Evolutionary conservation across 352 stramenopile genomes (phyloP), one percentile per base, ranked within the genome.

Genomic region (Phytophthora boehmeriae): DNA sequence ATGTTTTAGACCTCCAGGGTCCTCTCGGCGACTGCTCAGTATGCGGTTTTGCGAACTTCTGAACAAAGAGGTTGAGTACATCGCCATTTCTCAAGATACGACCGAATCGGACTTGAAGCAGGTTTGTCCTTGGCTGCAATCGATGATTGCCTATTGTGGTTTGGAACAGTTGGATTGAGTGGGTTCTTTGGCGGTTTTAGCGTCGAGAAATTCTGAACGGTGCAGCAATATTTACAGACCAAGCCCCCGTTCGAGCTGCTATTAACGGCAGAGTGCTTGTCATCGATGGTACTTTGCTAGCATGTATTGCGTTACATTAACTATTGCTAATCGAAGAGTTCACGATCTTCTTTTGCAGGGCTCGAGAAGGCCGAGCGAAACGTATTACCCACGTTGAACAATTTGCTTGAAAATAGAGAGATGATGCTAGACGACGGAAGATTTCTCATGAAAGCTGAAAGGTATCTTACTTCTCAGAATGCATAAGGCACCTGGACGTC

Each of bases 351-450:
- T 52, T 11, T 59, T 16, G 9, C 23, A 94, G 86, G 84, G 3
- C 51, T 99, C 13, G 95, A 99, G 71, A 98, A 97, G 43, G 96
- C 96, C 9, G 94, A 98, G 66, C 73, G 97, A 17, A 99, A 99
- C 62, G 96, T 99, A 1, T 73, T 99, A 27, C 97, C 97, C 0
- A 98, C 96, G n/a, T 68, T 99, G 11, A 99, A 99, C 68, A 99
- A 99, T 67, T 63, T 99, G 28, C 76, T 99, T 8, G 97, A 99
- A 68, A 98, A 99, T 68, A 71, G 96, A 50, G 95, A 98, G 54
- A 95, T 99, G 78, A 90, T 86, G 23, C 71, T 99, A 28, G 97
- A 99, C 52, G 95, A 98, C 68, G 96, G 95, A 4, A 80, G 83
- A 6, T 95, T 98, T 42, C 76, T 99, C 9, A 89, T 98, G 82